Evolutionary conservation across 2,329 filamentous ascomycete genomes (phyloP).

Genomic region (Stromatinia cepivora): DNA sequence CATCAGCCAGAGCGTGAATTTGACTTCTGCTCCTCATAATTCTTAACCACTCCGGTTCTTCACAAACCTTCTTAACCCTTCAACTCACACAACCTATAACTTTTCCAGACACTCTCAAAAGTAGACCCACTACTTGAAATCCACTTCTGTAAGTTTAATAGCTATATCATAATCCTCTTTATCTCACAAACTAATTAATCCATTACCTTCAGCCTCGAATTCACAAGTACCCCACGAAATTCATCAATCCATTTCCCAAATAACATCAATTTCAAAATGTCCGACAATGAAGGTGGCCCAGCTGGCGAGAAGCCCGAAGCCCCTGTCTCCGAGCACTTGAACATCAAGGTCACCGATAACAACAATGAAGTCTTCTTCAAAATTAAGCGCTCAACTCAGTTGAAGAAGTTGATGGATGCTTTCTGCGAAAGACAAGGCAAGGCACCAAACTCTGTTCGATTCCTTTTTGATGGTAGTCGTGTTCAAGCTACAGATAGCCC

Average conservation of each 20-base stretch:
- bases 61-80: background rate
- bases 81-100: background rate
- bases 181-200: slow-evolving; percentile 6
- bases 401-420: slow-evolving; percentile 97
- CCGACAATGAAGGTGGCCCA: slow-evolving; percentile 51
- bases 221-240: slow-evolving; percentile 12
- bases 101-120: background rate
- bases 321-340: slow-evolving; percentile 72
- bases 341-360: slow-evolving; percentile 99
- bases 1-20: slow-evolving; percentile 23
- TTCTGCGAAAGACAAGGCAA: slow-evolving; percentile 98
- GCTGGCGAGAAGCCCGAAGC: slow-evolving; percentile 41
- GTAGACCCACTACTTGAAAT: background rate
- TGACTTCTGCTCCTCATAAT: slow-evolving; percentile 4
- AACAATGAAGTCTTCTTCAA: slow-evolving; percentile 99
- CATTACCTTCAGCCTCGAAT: slow-evolving; percentile 2
- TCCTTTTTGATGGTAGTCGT: slow-evolving; percentile 93
- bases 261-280: slow-evolving; percentile 33
- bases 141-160: slow-evolving; percentile 10
- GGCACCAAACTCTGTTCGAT: slow-evolving; percentile 78
- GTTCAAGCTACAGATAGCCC: slow-evolving; percentile 89
- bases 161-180: background rate
- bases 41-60: background rate
- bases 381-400: slow-evolving; percentile 93
- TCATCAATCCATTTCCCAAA: slow-evolving; percentile 1